phyloP scores from a whole-genome alignment of 371 early-diverging fungal species.

The Mucor racemosus region DNA sequence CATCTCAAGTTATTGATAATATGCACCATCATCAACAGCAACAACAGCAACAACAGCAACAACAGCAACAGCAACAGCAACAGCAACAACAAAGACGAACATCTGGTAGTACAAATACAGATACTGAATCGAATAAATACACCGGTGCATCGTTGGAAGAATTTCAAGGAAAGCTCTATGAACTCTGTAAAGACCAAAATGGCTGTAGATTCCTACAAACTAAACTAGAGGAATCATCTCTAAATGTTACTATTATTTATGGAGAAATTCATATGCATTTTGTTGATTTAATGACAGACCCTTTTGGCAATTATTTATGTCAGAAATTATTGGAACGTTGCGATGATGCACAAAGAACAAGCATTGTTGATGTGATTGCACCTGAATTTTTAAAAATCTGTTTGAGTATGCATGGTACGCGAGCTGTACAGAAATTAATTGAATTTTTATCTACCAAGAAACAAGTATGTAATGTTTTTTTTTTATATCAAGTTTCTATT shows the following conservation, averaged over 20 bases:
- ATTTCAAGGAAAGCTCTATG: slow-evolving; percentile 72
- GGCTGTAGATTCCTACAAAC: slow-evolving; percentile 90
- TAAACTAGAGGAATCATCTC: slow-evolving; percentile 63
- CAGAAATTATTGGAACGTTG: slow-evolving; percentile 87
- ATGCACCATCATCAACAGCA: neutral
- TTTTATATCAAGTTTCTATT: slow-evolving; percentile 51
- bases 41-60: neutral
- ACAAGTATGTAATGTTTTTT: slow-evolving; percentile 66
- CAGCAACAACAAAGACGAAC: slow-evolving; percentile 5
- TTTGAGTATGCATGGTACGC: slow-evolving; percentile 96
- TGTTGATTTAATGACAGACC: slow-evolving; percentile 86
- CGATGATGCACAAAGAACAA: slow-evolving; percentile 73
- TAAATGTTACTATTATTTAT: slow-evolving; percentile 64
- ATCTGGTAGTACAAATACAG: neutral
- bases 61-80: neutral
- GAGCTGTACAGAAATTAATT: slow-evolving; percentile 95
- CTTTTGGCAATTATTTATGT: slow-evolving; percentile 92
- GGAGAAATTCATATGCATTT: slow-evolving; percentile 76
- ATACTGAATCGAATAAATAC: slow-evolving; percentile 48
- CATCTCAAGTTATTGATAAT: neutral
- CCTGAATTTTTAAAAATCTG: slow-evolving; percentile 81
- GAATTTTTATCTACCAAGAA: slow-evolving; percentile 73
- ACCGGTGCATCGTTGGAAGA: slow-evolving; percentile 68
- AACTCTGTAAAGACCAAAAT: slow-evolving; percentile 87
- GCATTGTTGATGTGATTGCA: slow-evolving; percentile 73